Evolutionary conservation across 495 filamentous ascomycete genomes (phyloP).

Genomic region (Aspergillus ostianus): DNA sequence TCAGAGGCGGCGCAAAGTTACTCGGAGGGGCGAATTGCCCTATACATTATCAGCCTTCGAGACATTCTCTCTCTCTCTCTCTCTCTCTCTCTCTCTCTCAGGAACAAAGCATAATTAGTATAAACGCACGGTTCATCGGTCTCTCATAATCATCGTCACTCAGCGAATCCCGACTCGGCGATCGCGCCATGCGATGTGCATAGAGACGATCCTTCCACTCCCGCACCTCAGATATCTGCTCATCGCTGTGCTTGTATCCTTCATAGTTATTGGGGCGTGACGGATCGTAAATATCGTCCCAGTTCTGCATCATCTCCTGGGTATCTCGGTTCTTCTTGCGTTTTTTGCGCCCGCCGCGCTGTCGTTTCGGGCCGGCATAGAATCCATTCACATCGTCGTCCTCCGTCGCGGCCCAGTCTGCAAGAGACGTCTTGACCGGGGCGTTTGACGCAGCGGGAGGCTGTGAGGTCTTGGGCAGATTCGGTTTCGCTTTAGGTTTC

Average conservation of each 20-base stretch:
- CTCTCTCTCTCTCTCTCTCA: neutral
- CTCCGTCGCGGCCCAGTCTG: conserved; percentile 79
- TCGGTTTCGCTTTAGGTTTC: conserved; percentile 65
- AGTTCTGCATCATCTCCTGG: conserved; percentile 64
- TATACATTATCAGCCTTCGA: conserved; percentile 23
- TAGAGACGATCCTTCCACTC: conserved; percentile 90
- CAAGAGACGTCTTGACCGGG: conserved; percentile 63
- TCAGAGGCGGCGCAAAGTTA: conserved; percentile 72
- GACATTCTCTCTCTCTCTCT: neutral
- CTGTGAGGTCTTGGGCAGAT: conserved; percentile 40
- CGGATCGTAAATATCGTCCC: conserved; percentile 93
- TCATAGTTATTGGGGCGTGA: conserved; percentile 80
- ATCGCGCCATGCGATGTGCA: conserved; percentile 62
- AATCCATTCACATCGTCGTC: conserved; percentile 71
- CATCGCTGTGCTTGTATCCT: conserved; percentile 83
- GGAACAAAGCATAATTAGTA: neutral
- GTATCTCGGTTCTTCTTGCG: conserved; percentile 76
- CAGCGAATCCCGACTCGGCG: conserved; percentile 53
- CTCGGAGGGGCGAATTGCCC: conserved; percentile 71
- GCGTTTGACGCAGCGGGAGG: conserved; percentile 24
- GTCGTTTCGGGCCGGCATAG: conserved; percentile 61
- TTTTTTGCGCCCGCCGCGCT: conserved; percentile 82
- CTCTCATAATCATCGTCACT: conserved; percentile 53
- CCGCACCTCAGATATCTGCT: conserved; percentile 71
- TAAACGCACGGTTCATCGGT: conserved; percentile 51